Conservation (phyloP, 2,329 filamentous ascomycete species). For the Trichophyton mentagrophytes region DNA sequence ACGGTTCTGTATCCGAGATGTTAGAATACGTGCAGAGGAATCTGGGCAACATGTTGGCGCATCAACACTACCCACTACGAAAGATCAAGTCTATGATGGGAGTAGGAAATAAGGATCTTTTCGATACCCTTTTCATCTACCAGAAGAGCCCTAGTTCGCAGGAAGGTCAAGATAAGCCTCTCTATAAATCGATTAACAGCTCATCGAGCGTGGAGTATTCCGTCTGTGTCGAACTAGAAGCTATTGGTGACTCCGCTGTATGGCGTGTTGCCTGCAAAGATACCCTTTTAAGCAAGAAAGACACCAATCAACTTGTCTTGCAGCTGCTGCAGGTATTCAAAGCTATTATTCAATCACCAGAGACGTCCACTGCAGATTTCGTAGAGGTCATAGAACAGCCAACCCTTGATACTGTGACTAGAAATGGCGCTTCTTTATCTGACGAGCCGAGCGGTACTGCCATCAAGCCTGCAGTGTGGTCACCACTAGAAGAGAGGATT, state of each 20-base stretch:
- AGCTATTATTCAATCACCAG: constrained; percentile 40
- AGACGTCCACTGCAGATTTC: constrained; percentile 44
- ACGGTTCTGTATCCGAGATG: constrained; percentile 53
- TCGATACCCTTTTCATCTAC: constrained; percentile 55
- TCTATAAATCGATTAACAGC: constrained; percentile 53
- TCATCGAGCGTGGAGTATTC: constrained; percentile 65
- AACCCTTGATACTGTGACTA: background rate
- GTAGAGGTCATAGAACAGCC: constrained; percentile 38
- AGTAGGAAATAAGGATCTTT: constrained; percentile 36
- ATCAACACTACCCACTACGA: constrained; percentile 66
- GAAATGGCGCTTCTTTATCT: background rate
- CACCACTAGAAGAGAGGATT: constrained; percentile 28
- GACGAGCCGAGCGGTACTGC: background rate
- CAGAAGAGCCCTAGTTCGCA: constrained; percentile 40
- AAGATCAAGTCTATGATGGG: constrained; percentile 47
- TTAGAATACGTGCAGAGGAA: constrained; percentile 61
- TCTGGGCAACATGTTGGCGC: constrained; percentile 51
- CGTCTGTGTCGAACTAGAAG: constrained; percentile 68
- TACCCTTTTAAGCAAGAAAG: constrained; percentile 37
- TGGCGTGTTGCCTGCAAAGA: constrained; percentile 64
- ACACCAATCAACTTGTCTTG: constrained; percentile 41
- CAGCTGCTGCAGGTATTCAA: constrained; percentile 48
- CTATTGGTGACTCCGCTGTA: constrained; percentile 40
- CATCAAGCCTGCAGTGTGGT: constrained; percentile 15
- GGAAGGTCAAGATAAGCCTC: constrained; percentile 10